Percentiles rank a stretch among this genome's conserved stretches.
phyloP scores from a whole-genome alignment of 495 filamentous ascomycete genomes.

The Alectoria sarmentosa region DNA sequence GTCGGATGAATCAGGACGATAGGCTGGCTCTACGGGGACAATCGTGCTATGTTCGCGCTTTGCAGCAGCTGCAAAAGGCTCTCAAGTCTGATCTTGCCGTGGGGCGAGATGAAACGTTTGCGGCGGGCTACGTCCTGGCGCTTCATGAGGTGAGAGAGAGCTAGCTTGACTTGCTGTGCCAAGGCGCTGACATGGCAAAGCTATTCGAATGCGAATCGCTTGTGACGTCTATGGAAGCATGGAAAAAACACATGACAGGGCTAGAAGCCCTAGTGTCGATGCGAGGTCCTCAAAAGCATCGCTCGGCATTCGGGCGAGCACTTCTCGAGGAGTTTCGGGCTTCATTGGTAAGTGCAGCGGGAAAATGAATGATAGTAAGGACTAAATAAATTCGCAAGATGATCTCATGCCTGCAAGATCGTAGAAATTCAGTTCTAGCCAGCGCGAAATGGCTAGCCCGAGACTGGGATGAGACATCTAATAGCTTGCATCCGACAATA shows the following conservation, averaged over 20 bases:
- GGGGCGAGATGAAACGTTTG: neutral
- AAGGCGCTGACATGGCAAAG: neutral
- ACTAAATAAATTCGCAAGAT: no score
- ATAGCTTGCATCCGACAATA: neutral
- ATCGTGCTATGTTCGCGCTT: neutral
- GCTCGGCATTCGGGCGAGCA: neutral
- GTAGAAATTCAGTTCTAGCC: neutral
- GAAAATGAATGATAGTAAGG: no score
- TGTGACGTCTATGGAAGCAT: conserved; percentile 6
- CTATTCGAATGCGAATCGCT: conserved; percentile 4
- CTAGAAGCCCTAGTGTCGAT: neutral
- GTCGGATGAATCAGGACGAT: neutral
- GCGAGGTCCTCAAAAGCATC: neutral
- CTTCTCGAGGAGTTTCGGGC: neutral
- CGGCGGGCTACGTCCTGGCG: neutral
- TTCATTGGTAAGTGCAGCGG: neutral
- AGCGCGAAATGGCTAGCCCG: neutral
- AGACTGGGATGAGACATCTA: neutral
- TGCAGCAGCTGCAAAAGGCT: conserved; percentile 6
- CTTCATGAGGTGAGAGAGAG: neutral
- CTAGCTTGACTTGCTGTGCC: neutral
- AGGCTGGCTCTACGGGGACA: neutral
- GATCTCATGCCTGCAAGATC: neutral
- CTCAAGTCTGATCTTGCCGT: neutral
- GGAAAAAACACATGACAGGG: conserved; percentile 1